Evolutionary conservation across 2,329 filamentous ascomycete species (phyloP), one percentile per base, ranked within the genome.

Genomic region (Neonectria magnoliae): DNA sequence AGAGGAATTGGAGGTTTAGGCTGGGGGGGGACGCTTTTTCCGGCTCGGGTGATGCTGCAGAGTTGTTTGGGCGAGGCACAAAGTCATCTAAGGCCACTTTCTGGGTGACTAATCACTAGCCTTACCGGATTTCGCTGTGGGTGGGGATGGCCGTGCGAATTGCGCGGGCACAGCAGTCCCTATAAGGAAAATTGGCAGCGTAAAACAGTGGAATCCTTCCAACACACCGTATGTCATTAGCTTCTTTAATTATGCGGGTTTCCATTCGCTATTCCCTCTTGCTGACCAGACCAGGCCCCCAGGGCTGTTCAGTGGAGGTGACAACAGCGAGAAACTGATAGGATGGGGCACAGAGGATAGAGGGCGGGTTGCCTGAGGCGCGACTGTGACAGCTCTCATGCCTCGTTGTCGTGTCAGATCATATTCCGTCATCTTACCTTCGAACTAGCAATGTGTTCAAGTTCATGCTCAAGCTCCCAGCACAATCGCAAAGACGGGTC

Each of bases 91-190:
- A 73, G 71, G 62, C 51, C 53, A 53, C 52, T 48, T 57, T 31
- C 63, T 68, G 71, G 61, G 71, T 79, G 77, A 79, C 77, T 79
- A 77, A 79, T 75, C 72, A 0, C 25, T 44, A 50, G 62, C 67
- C 72, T 74, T 66, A 64, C 73, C 72, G 62, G 60, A 72, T 75
- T 65, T 60, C 47, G 66, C 36, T 62, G 63, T 54, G 51, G 69
- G 68, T 70, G 67, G 68, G 45, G 48, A 16, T n/a, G 5, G 67
- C 75, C 59, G 77, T 78, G 70, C 67, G 76, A 72, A 74, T 77
- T 77, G 70, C 11, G 27, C 25, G 2, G 25, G 44, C 57, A 29
- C 36, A 16, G 38, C 27, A 42, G 16, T 10, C 18, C 2, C 41
- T 54, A 10, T n/a, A 44, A 20, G 31, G 4, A 14, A 13, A 9